Conservation (phyloP, 2,329 filamentous ascomycete species). For the Stenocarpella maydis region DNA sequence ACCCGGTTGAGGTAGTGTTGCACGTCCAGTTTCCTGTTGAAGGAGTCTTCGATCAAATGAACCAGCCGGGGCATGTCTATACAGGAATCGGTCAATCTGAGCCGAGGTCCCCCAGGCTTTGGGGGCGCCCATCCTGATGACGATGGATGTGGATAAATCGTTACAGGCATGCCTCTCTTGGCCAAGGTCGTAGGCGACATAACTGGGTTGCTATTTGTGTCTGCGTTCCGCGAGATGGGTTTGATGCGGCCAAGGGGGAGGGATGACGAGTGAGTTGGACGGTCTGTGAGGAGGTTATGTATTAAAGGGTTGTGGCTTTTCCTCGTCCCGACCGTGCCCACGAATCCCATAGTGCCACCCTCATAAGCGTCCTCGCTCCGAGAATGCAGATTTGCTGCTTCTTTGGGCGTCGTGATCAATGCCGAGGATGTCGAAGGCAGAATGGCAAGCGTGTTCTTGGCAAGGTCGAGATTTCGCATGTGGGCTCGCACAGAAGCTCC, state of each 20-base stretch:
- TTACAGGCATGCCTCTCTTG: constrained; percentile 90
- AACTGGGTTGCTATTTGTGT: constrained; percentile 36
- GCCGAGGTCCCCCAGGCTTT: constrained; percentile 62
- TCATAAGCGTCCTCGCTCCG: constrained; percentile 33
- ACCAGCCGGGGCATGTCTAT: constrained; percentile 86
- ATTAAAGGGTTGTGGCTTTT: constrained; percentile 82
- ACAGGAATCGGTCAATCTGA: constrained; percentile 79
- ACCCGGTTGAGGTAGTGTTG: constrained; percentile 85
- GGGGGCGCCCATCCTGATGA: constrained; percentile 73
- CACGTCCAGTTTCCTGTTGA: constrained; percentile 83
- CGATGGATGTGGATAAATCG: constrained; percentile 78
- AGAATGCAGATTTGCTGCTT: constrained; percentile 71
- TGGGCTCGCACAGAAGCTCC: constrained; percentile 50
- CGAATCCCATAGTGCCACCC: constrained; percentile 57
- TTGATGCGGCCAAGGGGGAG: constrained; percentile 76
- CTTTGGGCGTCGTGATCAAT: constrained; percentile 84
- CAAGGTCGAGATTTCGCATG: constrained; percentile 76
- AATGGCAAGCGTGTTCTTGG: constrained; percentile 74
- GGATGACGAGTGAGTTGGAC: constrained; percentile 90
- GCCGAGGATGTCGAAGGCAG: constrained; percentile 87
- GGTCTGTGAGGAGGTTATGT: constrained; percentile 95
- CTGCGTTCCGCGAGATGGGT: constrained; percentile 38
- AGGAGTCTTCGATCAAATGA: constrained; percentile 92
- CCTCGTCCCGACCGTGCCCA: constrained; percentile 62
- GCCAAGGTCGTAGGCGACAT: constrained; percentile 75